Evolutionary conservation across 1,284 basidiomycete species (phyloP), one percentile per base, ranked within the genome.

Genomic region (Sanghuangporus sanghuang): DNA sequence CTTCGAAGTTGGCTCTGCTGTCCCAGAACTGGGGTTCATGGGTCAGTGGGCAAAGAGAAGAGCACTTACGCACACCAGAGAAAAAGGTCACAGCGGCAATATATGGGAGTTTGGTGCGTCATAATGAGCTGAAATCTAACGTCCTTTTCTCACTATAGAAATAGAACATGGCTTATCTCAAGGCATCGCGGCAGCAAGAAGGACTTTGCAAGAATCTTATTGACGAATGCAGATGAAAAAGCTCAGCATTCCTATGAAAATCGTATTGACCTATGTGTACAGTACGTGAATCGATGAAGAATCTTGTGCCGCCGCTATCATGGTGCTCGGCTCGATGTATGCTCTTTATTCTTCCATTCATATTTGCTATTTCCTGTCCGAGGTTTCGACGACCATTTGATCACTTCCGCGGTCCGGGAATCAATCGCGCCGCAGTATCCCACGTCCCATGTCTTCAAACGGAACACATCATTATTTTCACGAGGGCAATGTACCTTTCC

Each of bases 21-120:
- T 79, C 61, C 74, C 79, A 54, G 84, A 88, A 73, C 74, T 91
- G 23, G 89, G 87, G 35, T 89, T 89, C 71, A 75, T 79, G 63
- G 79, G 79, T 9, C 78, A 81, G 50, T 89, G 87, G 86, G 75
- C 78, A 50, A 81, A 79, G 68, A 75, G 76, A 42, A 76, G 86
- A 48, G 74, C 70, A 14, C 73, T 67, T 16, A 82, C 84, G 64
- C 83, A 85, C 67, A 77, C 75, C 6, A 63, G 68, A 7, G 72
- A 75, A 50, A 73, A 74, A 32, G 78, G 80, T 27, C 57, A 73
- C 12, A 77, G 76, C 11, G 74, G 73, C 35, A 78, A 77, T 57
- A 70, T 80, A 32, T 89, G 87, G 87, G 85, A 89, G 72, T 89
- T 78, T 70, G 84, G 86, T 82, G 68, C 66, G 80, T 69, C 14